Conservation (phyloP, 345 rosid species). For the Arabis alpina region DNA sequence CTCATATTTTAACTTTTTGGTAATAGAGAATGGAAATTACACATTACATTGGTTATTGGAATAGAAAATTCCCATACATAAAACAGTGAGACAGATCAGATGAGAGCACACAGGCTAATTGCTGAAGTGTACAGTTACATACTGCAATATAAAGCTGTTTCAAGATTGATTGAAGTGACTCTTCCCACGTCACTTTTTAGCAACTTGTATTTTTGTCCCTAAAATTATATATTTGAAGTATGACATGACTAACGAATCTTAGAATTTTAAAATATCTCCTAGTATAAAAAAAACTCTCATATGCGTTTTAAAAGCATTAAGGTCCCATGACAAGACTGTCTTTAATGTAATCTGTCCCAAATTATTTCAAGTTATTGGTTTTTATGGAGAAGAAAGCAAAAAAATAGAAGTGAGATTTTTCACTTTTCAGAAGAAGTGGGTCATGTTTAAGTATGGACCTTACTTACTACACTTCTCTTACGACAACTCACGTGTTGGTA, state of each 20-base stretch:
- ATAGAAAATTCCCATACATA: slow-evolving; percentile 23
- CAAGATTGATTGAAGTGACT: slow-evolving; percentile 36
- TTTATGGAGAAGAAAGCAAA: slow-evolving; percentile 12
- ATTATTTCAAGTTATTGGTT: slow-evolving; percentile 23
- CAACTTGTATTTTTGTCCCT: too few species aligned
- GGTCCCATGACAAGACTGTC: slow-evolving; percentile 42
- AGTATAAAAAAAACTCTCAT: neutral
- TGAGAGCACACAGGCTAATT: slow-evolving; percentile 18
- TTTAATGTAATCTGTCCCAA: slow-evolving; percentile 36
- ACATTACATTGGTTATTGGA: slow-evolving; percentile 9
- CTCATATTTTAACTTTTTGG: too few species aligned
- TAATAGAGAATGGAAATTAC: neutral
- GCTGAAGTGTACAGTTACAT: slow-evolving; percentile 23
- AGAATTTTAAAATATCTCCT: neutral
- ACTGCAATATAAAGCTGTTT: slow-evolving; percentile 3
- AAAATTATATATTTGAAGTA: neutral
- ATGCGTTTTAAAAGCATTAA: slow-evolving; percentile 22
- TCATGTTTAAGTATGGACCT: slow-evolving; percentile 41
- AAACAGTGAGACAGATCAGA: slow-evolving; percentile 38
- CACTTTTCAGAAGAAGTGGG: slow-evolving; percentile 40
- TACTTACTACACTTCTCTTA: slow-evolving; percentile 19
- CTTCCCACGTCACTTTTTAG: neutral
- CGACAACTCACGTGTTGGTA: slow-evolving; percentile 38
- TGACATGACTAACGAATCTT: slow-evolving; percentile 13
- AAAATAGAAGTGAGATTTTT: slow-evolving; percentile 25